phyloP scores from a whole-genome alignment of 805 yeast genomes.

The Saccharomycopsis malanga region DNA sequence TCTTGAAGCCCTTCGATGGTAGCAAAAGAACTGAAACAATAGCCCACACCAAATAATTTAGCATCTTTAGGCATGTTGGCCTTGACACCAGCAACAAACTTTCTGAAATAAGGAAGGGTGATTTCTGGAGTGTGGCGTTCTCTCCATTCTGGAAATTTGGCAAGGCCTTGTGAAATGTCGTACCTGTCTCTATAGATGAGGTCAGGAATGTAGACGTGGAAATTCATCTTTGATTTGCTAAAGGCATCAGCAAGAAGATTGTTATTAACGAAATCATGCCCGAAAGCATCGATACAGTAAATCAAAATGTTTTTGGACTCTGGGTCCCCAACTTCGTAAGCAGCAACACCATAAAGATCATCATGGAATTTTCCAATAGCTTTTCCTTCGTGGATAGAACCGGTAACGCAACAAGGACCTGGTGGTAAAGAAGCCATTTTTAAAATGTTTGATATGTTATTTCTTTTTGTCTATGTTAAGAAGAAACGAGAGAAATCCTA shows the following conservation, averaged over 20 bases:
- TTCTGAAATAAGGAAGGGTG: constrained; percentile 43
- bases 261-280: constrained; percentile 49
- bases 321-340: constrained; percentile 34
- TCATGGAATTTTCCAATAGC: neutral
- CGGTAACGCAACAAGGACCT: constrained; percentile 5
- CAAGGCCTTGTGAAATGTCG: constrained; percentile 13
- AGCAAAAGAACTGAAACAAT: constrained; percentile 80
- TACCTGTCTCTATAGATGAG: neutral
- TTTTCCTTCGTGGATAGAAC: constrained; percentile 8
- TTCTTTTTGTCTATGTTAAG: too few species aligned
- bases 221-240: constrained; percentile 48
- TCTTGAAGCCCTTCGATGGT: constrained; percentile 34
- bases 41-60: constrained; percentile 50
- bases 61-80: constrained; percentile 34
- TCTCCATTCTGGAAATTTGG: constrained; percentile 40
- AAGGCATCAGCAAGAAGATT: constrained; percentile 59
- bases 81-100: constrained; percentile 40
- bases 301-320: constrained; percentile 40
- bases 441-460: too few species aligned
- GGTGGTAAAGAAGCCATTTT: neutral
- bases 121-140: constrained; percentile 42
- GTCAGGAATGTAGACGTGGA: constrained; percentile 66
- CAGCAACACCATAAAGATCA: constrained; percentile 1
- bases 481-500: too few species aligned
- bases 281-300: constrained; percentile 63